Conservation (phyloP, 176 grass and related monocot species). For the Lolium multiflorum region DNA sequence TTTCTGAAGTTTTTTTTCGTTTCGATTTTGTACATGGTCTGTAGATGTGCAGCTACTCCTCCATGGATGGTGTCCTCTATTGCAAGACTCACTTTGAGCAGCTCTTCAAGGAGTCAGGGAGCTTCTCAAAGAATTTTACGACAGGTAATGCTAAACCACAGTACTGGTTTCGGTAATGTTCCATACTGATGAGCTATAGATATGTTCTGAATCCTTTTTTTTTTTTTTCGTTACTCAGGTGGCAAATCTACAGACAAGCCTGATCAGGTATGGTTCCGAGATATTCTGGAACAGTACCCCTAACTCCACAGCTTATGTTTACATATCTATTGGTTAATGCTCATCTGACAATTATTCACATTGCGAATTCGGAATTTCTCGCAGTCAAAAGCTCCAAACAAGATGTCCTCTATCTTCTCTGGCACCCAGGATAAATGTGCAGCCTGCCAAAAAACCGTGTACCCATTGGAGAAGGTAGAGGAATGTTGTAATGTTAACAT, state of each 20-base stretch:
- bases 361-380: neutral
- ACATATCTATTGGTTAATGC: neutral
- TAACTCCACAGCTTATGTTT: neutral
- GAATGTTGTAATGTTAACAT: neutral
- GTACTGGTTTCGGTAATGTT: neutral
- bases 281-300: neutral
- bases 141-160: slow-evolving; percentile 44
- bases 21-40: neutral
- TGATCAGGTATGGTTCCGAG: slow-evolving; percentile 59
- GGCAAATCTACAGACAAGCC: slow-evolving; percentile 55
- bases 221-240: slow-evolving; percentile 41
- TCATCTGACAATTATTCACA: neutral
- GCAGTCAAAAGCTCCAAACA: slow-evolving; percentile 85
- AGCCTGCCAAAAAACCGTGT: slow-evolving; percentile 91
- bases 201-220: slow-evolving; percentile 23
- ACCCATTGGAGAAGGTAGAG: slow-evolving; percentile 90
- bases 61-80: slow-evolving; percentile 97
- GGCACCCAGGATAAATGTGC: slow-evolving; percentile 96
- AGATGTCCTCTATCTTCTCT: slow-evolving; percentile 76
- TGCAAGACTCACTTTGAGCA: slow-evolving; percentile 98
- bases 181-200: neutral
- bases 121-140: slow-evolving; percentile 79
- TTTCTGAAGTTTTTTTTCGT: neutral
- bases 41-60: slow-evolving; percentile 92
- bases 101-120: slow-evolving; percentile 95